Percentiles rank a stretch among this genome's conserved stretches.
These are phyloP conservation scores for Ogataea degrootiae DNA, from an alignment of 805 yeast genomes.

Conservation along the genomic window DNA sequence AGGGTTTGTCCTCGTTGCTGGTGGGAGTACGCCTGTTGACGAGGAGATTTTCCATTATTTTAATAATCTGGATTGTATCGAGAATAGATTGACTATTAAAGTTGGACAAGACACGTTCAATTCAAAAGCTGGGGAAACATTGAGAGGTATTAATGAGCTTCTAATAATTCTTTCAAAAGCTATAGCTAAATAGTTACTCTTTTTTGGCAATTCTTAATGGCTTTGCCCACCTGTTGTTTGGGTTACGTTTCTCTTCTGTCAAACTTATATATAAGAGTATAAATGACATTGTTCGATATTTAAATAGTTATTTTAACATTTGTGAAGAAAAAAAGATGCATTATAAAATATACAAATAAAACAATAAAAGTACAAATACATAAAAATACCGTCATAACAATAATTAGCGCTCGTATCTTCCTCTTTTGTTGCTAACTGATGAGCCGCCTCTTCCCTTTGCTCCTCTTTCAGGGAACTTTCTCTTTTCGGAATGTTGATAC, in stretches of 20 bases:
- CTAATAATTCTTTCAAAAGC: slow-evolving; percentile 42
- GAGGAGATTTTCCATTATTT: slow-evolving; percentile 60
- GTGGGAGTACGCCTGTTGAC: slow-evolving; percentile 64
- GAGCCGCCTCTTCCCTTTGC: too few relatives aligned
- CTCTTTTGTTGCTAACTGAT: too few relatives aligned
- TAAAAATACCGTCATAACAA: too few relatives aligned
- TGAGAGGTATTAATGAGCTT: slow-evolving; percentile 67
- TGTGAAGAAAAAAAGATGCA: too few relatives aligned
- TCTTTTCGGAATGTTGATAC: too few relatives aligned
- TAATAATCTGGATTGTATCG: slow-evolving; percentile 37
- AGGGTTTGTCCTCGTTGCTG: slow-evolving; percentile 51
- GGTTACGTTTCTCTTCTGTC: neutral
- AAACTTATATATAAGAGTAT: neutral
- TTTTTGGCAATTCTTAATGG: neutral
- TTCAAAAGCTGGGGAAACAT: slow-evolving; percentile 54
- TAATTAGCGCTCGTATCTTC: too few relatives aligned
- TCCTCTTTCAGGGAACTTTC: too few relatives aligned
- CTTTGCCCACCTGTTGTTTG: neutral
- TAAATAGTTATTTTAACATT: too few relatives aligned
- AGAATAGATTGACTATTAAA: slow-evolving; percentile 54
- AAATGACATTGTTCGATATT: too few relatives aligned
- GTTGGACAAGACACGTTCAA: slow-evolving; percentile 36
- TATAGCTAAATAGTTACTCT: neutral
- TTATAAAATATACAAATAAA: too few relatives aligned
- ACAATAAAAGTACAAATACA: too few relatives aligned